Conservation (phyloP, 192 early-diverging fungal genomes). For the Coemansia sp. region DNA sequence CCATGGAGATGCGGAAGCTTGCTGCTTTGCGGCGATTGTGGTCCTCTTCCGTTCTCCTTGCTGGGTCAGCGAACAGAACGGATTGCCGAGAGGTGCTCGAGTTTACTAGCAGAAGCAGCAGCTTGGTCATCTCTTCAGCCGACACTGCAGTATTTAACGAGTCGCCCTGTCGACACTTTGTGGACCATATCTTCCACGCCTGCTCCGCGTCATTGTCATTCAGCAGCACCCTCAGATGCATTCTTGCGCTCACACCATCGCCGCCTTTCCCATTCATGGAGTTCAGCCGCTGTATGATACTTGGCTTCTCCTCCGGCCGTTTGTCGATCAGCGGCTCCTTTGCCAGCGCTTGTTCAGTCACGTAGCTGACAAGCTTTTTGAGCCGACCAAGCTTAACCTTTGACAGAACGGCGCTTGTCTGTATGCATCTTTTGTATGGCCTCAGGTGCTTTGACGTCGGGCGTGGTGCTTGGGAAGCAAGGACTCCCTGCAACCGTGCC, state of each 20-base stretch:
- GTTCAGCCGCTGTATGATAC: slow-evolving; percentile 10
- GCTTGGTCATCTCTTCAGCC: slow-evolving; percentile 8
- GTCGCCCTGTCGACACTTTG: slow-evolving; percentile 11
- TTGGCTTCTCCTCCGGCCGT: neutral
- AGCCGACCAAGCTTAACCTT: neutral
- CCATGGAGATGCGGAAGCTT: slow-evolving; percentile 9
- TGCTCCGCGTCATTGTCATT: slow-evolving; percentile 38
- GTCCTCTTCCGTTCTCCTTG: neutral
- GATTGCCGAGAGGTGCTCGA: neutral
- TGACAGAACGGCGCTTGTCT: neutral
- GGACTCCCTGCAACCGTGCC: neutral
- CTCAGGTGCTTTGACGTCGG: neutral
- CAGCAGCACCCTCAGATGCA: slow-evolving; percentile 37
- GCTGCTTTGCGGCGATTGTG: neutral
- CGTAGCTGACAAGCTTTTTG: neutral
- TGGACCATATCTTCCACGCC: slow-evolving; percentile 49
- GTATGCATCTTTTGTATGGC: neutral
- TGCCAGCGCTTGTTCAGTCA: neutral
- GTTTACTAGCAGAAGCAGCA: slow-evolving; percentile 22
- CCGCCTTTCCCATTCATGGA: slow-evolving; percentile 16
- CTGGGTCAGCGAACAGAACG: neutral
- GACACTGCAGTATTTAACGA: neutral
- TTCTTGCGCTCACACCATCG: slow-evolving; percentile 18
- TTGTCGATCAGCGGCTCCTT: neutral
- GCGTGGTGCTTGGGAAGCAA: neutral